Evolutionary conservation across 2,329 filamentous ascomycete species (phyloP).

Genomic region (Chalaropsis ovoidea): DNA sequence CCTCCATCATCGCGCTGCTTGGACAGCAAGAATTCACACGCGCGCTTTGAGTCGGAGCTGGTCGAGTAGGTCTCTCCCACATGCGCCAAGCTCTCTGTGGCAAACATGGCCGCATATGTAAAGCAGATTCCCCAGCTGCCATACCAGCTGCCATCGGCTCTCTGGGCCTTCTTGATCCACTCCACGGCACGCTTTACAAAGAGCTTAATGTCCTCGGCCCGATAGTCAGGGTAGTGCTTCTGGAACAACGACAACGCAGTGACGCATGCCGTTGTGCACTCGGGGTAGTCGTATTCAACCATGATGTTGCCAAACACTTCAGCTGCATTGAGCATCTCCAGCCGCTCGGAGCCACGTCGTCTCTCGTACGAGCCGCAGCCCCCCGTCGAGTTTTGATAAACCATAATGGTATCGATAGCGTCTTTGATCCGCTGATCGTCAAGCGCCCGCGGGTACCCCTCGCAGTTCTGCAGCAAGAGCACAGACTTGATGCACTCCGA

Average conservation of each 20-base stretch:
- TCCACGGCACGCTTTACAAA: constrained; percentile 65
- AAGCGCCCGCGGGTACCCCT: constrained; percentile 63
- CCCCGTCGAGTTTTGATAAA: constrained; percentile 79
- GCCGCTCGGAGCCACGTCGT: constrained; percentile 61
- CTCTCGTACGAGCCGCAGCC: constrained; percentile 87
- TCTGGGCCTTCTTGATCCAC: constrained; percentile 75
- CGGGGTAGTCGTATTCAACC: constrained; percentile 97
- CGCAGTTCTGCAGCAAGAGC: constrained; percentile 69
- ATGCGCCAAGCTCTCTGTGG: constrained; percentile 71
- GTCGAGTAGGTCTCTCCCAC: constrained; percentile 74
- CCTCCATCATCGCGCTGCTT: constrained; percentile 83
- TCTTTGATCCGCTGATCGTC: constrained; percentile 72
- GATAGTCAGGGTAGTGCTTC: constrained; percentile 70
- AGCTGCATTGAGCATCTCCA: constrained; percentile 86
- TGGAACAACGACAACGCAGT: constrained; percentile 77
- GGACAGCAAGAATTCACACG: constrained; percentile 75
- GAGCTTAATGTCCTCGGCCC: constrained; percentile 58
- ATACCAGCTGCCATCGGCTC: constrained; percentile 86
- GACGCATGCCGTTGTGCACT: constrained; percentile 92
- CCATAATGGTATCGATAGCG: constrained; percentile 78
- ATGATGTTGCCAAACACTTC: constrained; percentile 96
- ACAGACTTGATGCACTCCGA: constrained; percentile 82
- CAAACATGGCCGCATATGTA: constrained; percentile 95
- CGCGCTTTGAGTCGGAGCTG: constrained; percentile 58
- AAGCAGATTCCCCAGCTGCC: constrained; percentile 98